Evolutionary conservation across 2,329 filamentous ascomycete species (phyloP).

Genomic region (Aspergillus pseudotamarii): DNA sequence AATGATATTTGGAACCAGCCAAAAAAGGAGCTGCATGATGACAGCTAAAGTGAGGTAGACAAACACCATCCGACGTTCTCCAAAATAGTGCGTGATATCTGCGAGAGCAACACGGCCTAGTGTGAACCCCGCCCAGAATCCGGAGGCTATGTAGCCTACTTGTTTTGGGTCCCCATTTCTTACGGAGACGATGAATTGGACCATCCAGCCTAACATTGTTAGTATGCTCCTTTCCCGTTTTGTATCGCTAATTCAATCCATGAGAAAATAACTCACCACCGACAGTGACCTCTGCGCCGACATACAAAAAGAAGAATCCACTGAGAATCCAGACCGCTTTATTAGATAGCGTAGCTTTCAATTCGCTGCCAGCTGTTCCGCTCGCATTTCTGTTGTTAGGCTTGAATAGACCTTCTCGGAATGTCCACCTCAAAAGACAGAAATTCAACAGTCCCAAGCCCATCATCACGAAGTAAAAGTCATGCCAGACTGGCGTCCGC

Average conservation of each 20-base stretch:
- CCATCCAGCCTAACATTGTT: constrained; percentile 22
- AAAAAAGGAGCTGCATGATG: constrained; percentile 25
- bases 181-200: constrained; percentile 28
- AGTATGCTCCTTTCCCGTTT: neutral
- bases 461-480: constrained; percentile 24
- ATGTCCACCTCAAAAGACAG: constrained; percentile 19
- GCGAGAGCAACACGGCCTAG: constrained; percentile 24
- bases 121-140: constrained; percentile 28
- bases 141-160: constrained; percentile 28
- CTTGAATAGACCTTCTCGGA: constrained; percentile 23
- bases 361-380: constrained; percentile 20
- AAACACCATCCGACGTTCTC: constrained; percentile 28
- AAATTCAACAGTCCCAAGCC: constrained; percentile 20
- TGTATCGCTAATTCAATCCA: neutral
- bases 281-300: constrained; percentile 26
- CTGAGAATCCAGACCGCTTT: constrained; percentile 27
- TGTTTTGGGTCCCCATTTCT: constrained; percentile 25
- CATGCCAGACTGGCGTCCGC: constrained; percentile 23
- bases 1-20: constrained; percentile 26
- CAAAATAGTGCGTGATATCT: constrained; percentile 27
- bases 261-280: constrained; percentile 18
- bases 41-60: constrained; percentile 24
- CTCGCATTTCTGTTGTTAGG: constrained; percentile 24
- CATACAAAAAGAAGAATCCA: constrained; percentile 29
- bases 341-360: constrained; percentile 21